Percentiles rank a stretch among this genome's conserved stretches.
These are phyloP conservation scores for Cordyceps cateniannulata DNA, from an alignment of 2,329 filamentous ascomycete genomes.

Conservation along the genomic window DNA sequence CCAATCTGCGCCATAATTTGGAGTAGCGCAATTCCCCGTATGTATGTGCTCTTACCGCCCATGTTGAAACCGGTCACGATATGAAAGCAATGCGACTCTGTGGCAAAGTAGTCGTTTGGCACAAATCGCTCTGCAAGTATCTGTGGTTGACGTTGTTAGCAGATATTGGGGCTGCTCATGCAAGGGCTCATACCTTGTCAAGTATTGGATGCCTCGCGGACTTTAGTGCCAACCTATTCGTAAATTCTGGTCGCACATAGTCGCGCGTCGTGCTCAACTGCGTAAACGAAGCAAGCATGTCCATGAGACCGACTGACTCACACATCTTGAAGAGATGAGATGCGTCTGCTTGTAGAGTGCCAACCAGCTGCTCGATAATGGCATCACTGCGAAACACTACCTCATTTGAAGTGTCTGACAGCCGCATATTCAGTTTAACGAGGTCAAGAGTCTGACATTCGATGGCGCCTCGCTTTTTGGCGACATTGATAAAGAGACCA, in stretches of 20 bases:
- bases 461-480: conserved; percentile 64
- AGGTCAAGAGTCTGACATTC: conserved; percentile 85
- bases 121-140: conserved; percentile 64
- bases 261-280: conserved; percentile 59
- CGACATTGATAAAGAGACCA: conserved; percentile 68
- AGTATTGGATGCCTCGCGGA: conserved; percentile 71
- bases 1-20: conserved; percentile 93
- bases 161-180: not conserved
- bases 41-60: conserved; percentile 96
- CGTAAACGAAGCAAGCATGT: conserved; percentile 76
- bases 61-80: conserved; percentile 96
- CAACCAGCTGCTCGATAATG: conserved; percentile 65
- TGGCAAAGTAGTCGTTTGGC: conserved; percentile 86
- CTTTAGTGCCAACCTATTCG: conserved; percentile 64
- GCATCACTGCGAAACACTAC: conserved; percentile 77
- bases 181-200: conserved; percentile 49
- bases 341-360: conserved; percentile 64
- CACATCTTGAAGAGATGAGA: conserved; percentile 75
- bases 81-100: conserved; percentile 75
- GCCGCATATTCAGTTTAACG: conserved; percentile 71
- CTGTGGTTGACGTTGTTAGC: conserved; percentile 25
- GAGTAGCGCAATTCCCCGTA: conserved; percentile 75
- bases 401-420: conserved; percentile 76
- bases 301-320: conserved; percentile 78
- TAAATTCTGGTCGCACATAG: conserved; percentile 61